A percentile compares a stretch with the other conserved stretches of the same genome.
phyloP scores from a whole-genome alignment of 208 protist species.

The Acanthamoeba castellanii region DNA sequence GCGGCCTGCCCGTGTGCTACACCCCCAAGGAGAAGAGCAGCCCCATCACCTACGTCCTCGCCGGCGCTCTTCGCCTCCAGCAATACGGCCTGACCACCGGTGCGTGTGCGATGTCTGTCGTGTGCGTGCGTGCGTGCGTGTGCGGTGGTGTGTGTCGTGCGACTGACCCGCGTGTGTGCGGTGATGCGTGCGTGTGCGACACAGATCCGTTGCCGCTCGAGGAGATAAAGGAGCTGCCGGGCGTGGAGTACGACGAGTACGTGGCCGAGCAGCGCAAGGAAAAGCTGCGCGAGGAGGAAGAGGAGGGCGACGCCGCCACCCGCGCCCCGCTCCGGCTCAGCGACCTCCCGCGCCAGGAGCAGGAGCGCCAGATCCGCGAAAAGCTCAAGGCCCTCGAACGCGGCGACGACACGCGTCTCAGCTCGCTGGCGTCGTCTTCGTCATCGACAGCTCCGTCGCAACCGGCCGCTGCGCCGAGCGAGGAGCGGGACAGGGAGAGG shows the following conservation, averaged over 20 bases:
- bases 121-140: not conserved
- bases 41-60: slow-evolving; percentile 64
- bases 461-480: not conserved
- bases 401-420: slow-evolving; percentile 2
- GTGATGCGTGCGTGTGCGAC: not conserved
- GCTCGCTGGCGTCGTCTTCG: not conserved
- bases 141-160: not conserved
- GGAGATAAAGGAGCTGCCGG: slow-evolving; percentile 58
- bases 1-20: slow-evolving; percentile 57
- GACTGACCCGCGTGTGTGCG: not conserved
- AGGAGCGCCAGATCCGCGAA: slow-evolving; percentile 57
- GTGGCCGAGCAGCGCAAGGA: slow-evolving; percentile 52
- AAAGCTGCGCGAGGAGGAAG: not conserved
- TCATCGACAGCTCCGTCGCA: not conserved
- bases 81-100: slow-evolving; percentile 22
- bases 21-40: slow-evolving; percentile 12
- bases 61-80: slow-evolving; percentile 35
- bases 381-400: slow-evolving; percentile 58
- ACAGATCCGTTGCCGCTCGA: slow-evolving; percentile 30
- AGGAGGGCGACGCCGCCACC: not conserved
- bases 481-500: not conserved
- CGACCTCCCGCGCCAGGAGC: slow-evolving; percentile 41
- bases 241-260: slow-evolving; percentile 61
- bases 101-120: not conserved
- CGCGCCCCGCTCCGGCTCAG: slow-evolving; percentile 1